Evolutionary conservation across 805 yeast species (phyloP).

Genomic region (Dipodascopsis tothii): DNA sequence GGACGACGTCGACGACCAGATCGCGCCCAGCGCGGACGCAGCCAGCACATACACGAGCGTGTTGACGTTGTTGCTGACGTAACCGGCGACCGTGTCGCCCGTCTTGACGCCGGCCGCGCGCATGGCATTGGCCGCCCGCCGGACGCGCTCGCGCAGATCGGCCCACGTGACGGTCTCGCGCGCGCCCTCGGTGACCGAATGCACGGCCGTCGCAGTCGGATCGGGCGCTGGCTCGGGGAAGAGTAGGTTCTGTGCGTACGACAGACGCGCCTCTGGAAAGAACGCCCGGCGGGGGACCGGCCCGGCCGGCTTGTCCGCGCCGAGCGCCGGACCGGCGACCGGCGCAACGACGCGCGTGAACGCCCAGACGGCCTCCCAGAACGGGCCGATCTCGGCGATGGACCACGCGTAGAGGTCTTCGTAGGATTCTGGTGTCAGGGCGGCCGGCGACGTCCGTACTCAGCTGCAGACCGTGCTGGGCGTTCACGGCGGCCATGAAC

Average conservation of each 20-base stretch:
- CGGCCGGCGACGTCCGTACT: constrained; percentile 4
- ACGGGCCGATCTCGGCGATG: constrained; percentile 8
- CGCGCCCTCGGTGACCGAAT: constrained; percentile 21
- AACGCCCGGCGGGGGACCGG: constrained; percentile 24
- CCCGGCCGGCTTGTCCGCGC: constrained; percentile 13
- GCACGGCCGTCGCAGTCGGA: constrained; percentile 18
- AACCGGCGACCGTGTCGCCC: constrained; percentile 25
- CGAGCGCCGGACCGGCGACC: constrained; percentile 14
- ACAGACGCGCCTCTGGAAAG: constrained; percentile 21
- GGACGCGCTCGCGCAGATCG: constrained; percentile 22
- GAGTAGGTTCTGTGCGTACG: constrained; percentile 24
- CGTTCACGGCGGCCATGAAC: constrained; percentile 10
- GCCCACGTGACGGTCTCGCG: constrained; percentile 14
- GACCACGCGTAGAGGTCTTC: constrained; percentile 22
- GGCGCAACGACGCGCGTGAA: constrained; percentile 18
- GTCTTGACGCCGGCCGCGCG: constrained; percentile 14
- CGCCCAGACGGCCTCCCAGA: constrained; percentile 23
- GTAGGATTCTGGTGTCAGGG: constrained; percentile 9
- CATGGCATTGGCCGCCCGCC: constrained; percentile 13
- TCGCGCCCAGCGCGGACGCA: constrained; percentile 23
- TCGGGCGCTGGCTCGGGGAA: constrained; percentile 20
- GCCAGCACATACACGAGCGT: constrained; percentile 23
- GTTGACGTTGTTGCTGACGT: constrained; percentile 22
- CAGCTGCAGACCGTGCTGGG: constrained; percentile 2
- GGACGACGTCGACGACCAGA: constrained; percentile 25